Evolutionary conservation across 2,329 filamentous ascomycete species (phyloP), one percentile per base, ranked within the genome.

Genomic region (Ophiosphaerella narmari): DNA sequence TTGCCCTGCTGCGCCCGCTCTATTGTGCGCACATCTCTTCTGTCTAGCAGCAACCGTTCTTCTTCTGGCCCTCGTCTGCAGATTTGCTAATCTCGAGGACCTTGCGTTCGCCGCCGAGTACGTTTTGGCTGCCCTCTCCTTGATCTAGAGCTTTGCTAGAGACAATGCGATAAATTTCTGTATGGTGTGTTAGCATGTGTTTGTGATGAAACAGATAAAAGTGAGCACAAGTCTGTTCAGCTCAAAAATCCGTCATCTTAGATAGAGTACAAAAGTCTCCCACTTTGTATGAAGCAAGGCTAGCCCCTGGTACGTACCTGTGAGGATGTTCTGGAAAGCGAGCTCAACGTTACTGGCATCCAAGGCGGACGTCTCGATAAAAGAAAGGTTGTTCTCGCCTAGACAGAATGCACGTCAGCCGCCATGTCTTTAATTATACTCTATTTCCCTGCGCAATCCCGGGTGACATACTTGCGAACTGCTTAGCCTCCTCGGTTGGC

Each of bases 131-230:
- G 55, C 86, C 84, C 66, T 96, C 92, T 71, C 90, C 91, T 71
- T 89, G 90, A 74, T 97, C 93, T 68, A 97, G 86, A 36, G 91
- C 91, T 83, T 97, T 97, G 84, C 89, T 94, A 49, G 93, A 97
- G 60, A 99, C 94, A 68, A 99, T 99, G 71, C 92, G 90, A 84
- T 97, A 99, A 80, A 99, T 99, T 83, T 99, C 94, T 96, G 73
- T 41, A 50, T 4, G 3, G 1, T 14, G 26, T 37, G 62, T 54
- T 39, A 59, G 55, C 33, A 29, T 18, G 34, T 12, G 39, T 16
- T 16, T 41, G 14, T 13, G 33, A 37, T 23, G 16, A 32, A 14
- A 11, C 7, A 50, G 52, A 50, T 57, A 53, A 48, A 50, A 54
- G 50, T 59, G 35, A 41, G 34, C 38, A 32, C 46, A 46, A 34